Conservation (phyloP, 2,329 filamentous ascomycete genomes). For the Colletotrichum eleusines region DNA sequence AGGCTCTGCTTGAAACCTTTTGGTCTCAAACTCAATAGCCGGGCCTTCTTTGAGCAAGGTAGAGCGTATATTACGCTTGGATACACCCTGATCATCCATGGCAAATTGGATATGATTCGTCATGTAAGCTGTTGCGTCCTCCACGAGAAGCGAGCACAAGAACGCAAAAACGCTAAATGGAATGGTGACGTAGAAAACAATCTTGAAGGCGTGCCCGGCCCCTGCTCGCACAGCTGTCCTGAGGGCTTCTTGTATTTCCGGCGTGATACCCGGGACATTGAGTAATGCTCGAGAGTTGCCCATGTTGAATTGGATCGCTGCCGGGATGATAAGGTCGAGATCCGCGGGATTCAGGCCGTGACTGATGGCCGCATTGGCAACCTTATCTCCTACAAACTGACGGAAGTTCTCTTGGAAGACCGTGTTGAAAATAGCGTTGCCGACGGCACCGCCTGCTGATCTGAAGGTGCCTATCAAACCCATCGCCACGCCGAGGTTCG, state of each 20-base stretch:
- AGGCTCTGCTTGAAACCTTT: conserved; percentile 7
- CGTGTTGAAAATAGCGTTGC: conserved; percentile 51
- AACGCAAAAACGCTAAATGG: conserved; percentile 35
- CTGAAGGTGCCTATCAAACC: conserved; percentile 50
- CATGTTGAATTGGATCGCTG: conserved; percentile 48
- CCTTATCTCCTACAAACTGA: conserved; percentile 45
- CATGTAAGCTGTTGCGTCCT: conserved; percentile 41
- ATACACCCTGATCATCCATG: conserved; percentile 23
- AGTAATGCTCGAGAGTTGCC: conserved; percentile 45
- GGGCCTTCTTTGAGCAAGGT: background rate
- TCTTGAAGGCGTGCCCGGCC: conserved; percentile 36
- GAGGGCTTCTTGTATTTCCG: conserved; percentile 29
- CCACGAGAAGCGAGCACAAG: conserved; percentile 26
- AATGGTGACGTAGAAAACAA: conserved; percentile 39
- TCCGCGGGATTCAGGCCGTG: conserved; percentile 45
- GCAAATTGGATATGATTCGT: conserved; percentile 41
- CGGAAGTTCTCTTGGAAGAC: conserved; percentile 44
- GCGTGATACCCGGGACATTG: conserved; percentile 39
- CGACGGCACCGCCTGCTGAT: conserved; percentile 49
- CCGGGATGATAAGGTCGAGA: conserved; percentile 46
- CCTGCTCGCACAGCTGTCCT: conserved; percentile 25
- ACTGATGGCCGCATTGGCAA: conserved; percentile 47
- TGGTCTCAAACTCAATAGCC: conserved; percentile 31
- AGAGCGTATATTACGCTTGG: background rate
- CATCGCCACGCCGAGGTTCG: conserved; percentile 48